Evolutionary conservation across 495 filamentous ascomycete species (phyloP).

Genomic region (Glonium stellatum): DNA sequence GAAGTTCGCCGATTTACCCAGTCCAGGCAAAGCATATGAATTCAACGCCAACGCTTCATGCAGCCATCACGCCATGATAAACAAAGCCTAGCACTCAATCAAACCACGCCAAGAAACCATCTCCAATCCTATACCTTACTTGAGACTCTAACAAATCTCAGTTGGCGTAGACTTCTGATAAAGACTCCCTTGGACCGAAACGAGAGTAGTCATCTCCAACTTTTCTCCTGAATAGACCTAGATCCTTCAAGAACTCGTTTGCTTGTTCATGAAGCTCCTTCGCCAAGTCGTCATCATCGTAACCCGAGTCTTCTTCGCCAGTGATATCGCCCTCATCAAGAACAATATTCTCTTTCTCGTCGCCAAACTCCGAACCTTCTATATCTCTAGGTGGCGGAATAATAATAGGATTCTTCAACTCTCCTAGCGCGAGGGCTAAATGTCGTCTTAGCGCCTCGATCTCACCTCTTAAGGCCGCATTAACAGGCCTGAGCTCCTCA

Average conservation of each 20-base stretch:
- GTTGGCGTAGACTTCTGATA: slow-evolving; percentile 12
- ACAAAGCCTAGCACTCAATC: not conserved
- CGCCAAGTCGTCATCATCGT: slow-evolving; percentile 41
- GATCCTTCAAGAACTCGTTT: slow-evolving; percentile 51
- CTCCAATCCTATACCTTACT: not conserved
- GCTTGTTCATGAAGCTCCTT: slow-evolving; percentile 43
- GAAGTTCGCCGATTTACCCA: too few species aligned
- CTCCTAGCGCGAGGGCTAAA: slow-evolving; percentile 76
- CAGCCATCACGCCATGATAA: not conserved
- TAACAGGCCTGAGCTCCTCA: slow-evolving; percentile 35
- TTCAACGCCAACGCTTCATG: slow-evolving; percentile 3
- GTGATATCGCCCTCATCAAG: slow-evolving; percentile 28
- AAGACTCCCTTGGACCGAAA: slow-evolving; percentile 34
- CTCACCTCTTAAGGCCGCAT: slow-evolving; percentile 62
- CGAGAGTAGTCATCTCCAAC: slow-evolving; percentile 66
- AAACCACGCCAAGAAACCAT: not conserved
- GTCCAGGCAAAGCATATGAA: not conserved
- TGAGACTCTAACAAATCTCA: not conserved
- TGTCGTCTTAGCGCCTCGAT: slow-evolving; percentile 85
- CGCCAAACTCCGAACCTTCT: slow-evolving; percentile 3
- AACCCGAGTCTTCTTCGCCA: slow-evolving; percentile 35
- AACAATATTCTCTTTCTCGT: slow-evolving; percentile 31
- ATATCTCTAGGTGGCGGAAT: slow-evolving; percentile 34
- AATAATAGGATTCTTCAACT: slow-evolving; percentile 80
- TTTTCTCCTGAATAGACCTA: slow-evolving; percentile 77